Conservation (phyloP, 129 eudicot genomes). For the Lactuca saligna region DNA sequence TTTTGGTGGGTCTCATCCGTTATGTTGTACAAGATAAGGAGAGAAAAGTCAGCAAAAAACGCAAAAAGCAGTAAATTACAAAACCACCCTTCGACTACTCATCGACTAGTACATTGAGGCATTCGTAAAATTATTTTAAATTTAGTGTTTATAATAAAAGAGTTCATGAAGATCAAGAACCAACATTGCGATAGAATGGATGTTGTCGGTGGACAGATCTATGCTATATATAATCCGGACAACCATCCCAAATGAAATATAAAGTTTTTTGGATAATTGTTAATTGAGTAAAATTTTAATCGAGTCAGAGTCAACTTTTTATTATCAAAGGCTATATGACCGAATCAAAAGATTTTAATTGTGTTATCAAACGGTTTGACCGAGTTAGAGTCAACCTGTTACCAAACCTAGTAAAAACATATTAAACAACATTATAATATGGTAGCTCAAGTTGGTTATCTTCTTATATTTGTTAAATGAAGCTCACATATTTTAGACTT, state of each 20-base stretch:
- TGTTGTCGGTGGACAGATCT: neutral
- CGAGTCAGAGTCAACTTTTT: no score
- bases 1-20: conserved; percentile 18
- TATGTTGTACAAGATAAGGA: conserved; percentile 10
- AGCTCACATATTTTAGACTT: no score
- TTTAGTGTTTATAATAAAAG: neutral
- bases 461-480: no score
- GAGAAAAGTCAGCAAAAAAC: conserved; percentile 1
- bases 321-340: no score
- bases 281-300: no score
- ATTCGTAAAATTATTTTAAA: neutral
- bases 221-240: neutral
- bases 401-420: no score
- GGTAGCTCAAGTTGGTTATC: no score
- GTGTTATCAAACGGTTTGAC: no score
- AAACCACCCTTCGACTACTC: conserved; percentile 11
- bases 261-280: no score
- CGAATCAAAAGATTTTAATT: no score
- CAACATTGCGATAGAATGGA: neutral
- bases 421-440: no score
- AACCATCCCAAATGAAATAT: neutral
- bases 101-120: neutral
- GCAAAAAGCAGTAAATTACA: conserved; percentile 9
- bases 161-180: neutral
- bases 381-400: no score